Evolutionary conservation across 441 rosid genomes (phyloP), one percentile per base, ranked within the genome.

Genomic region (Pelargonium cotyledonis): DNA sequence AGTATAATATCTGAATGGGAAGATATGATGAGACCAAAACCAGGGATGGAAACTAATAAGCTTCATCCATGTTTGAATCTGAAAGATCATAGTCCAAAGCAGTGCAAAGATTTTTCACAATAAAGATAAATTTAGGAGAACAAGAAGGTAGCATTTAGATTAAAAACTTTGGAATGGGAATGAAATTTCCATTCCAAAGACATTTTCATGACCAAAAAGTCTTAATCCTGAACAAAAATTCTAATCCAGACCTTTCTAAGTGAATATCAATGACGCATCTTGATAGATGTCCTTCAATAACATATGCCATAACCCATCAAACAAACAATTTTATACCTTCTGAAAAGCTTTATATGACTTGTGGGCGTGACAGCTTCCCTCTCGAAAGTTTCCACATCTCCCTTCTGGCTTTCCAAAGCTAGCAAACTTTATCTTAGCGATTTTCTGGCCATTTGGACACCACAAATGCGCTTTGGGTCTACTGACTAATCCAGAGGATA

Each of bases 381-480:
- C 94, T 76, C 88, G 89, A 80, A 88, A 95, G 70, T 84, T 87
- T 23, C 99, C 99, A 47, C 99, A 95, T 14, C 92, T 92, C 69
- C 99, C 99, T n/a, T 89, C 73, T 53, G 98, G 99, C 76, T 97
- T 90, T 26, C 99, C 99, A 12, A 86, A 95, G 83, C 99, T 95
- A 0, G 99, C 98, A 41, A 95, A 95, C 74, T 89, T 95, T 8
- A 95, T 95, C 74, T 89, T 74, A 47, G 90, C 83, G 72, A 95
- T 90, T 9, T 88, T 68, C 72, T 90, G 95, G 65, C 99, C 99
- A 29, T 77, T 80, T 74, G 82, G 86, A 74, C 99, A 95, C 72
- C 75, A 82, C 75, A 95, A 79, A 80, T 92, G 99, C 76, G 86
- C 93, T 73, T 92, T 95, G 0, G 99, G 96, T 73, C 84, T 86